Base-by-base conservation (phyloP, 495 filamentous ascomycete genomes). In the Podospora bellae-mahoneyi region DNA sequence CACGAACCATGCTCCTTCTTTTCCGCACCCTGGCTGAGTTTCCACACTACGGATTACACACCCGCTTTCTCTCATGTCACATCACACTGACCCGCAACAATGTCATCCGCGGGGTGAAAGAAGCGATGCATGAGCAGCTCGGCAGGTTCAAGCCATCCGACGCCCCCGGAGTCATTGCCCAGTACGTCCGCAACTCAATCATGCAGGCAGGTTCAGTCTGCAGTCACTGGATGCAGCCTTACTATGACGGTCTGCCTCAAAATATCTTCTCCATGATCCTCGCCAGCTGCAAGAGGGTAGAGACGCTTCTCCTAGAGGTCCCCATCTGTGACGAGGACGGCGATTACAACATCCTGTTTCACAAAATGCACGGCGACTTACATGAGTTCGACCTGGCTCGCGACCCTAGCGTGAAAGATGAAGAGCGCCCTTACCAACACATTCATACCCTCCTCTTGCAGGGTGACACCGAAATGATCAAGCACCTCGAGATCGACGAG, bases 51-150 rank as follows among this genome's bases (percentile, higher is more conserved):
- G 72, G 74, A 48, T 10, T 23, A 27, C 73, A 66, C 67, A 71
- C 72, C 4, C 76, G 76, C 61, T 74, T 66, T 55, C 62, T 78
- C 5, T 71, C 72, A n/a, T 73, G 72, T 32, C 75, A 77, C 62
- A 55, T 77, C 26, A 78, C 75, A 16, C 68, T 78, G 56, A 73
- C 72, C 27, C n/a, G 62, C 54, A 19, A 44, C 13, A n/a, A 53
- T 5, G 72, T 73, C 56, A 70, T 73, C 62, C 75, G 69, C 15
- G 70, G 75, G 19, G 67, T 68, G 16, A 72, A 71, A 64, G 66
- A 65, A 20, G 68, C 67, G 56, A 28, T 76, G 16, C 48, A 34
- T 27, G 65, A 19, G 26, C 44, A 65, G 9, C 62, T 72, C 13
- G 53, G 18, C 20, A 69, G 63, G 26, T 68, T 73, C 57, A 19